phyloP scores from a whole-genome alignment of 1,284 basidiomycete genomes.

The Ceratobasidium sp. region DNA sequence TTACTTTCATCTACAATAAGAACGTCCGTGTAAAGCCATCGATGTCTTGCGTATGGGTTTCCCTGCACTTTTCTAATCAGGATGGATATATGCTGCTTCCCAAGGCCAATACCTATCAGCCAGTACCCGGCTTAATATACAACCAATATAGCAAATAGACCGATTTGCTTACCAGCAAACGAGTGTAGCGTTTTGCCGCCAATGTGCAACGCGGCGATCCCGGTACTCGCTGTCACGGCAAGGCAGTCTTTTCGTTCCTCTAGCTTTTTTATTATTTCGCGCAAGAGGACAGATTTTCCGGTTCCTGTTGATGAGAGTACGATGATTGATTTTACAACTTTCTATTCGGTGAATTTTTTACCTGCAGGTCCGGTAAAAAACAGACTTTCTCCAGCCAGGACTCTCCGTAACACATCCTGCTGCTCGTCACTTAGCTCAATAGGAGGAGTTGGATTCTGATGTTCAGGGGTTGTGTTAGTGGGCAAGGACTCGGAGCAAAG shows the following conservation, averaged over 20 bases:
- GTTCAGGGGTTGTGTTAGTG: too few relatives aligned
- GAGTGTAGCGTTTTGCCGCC: conserved; percentile 95
- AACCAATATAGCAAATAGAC: conserved; percentile 58
- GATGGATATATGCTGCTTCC: conserved; percentile 74
- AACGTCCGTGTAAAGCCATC: conserved; percentile 84
- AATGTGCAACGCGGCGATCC: conserved; percentile 95
- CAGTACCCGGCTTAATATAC: neutral
- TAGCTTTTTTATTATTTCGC: conserved; percentile 84
- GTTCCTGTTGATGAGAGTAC: conserved; percentile 71
- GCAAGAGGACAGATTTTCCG: conserved; percentile 94
- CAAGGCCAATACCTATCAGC: conserved; percentile 80
- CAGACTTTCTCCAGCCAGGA: conserved; percentile 44
- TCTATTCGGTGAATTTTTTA: neutral
- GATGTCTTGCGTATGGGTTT: conserved; percentile 75
- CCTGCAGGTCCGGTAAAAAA: conserved; percentile 50
- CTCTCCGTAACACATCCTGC: conserved; percentile 40
- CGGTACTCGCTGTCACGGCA: conserved; percentile 90
- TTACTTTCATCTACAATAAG: conserved; percentile 96
- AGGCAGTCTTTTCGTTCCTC: conserved; percentile 69
- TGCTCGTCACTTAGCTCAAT: conserved; percentile 48
- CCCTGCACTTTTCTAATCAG: conserved; percentile 78
- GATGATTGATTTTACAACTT: too few relatives aligned
- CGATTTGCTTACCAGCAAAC: conserved; percentile 80
- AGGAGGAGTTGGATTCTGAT: too few relatives aligned
- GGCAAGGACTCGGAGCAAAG: too few relatives aligned